A percentile compares a stretch with the other conserved stretches of the same genome.
Evolutionary conservation across 345 rosid species (phyloP).

Genomic region (Dovyalis caffra): DNA sequence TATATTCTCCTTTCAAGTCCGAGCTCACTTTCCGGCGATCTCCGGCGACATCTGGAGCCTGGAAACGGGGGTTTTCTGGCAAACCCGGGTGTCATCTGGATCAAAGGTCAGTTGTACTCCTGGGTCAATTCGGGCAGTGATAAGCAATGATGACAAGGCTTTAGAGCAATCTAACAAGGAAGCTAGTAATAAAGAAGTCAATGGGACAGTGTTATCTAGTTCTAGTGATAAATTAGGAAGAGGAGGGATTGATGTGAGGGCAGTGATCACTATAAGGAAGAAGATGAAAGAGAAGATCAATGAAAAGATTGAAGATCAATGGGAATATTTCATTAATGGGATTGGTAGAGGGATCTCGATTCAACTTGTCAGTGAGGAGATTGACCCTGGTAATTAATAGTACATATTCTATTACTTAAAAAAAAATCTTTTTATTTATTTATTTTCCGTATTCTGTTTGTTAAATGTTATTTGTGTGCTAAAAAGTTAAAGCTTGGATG

Average conservation of each 20-base stretch:
- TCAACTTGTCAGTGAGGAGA: conserved; percentile 77
- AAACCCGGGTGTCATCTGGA: conserved; percentile 13
- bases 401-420: not conserved
- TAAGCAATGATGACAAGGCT: conserved; percentile 60
- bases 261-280: conserved; percentile 70
- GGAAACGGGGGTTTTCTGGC: conserved; percentile 7
- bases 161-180: conserved; percentile 27
- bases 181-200: conserved; percentile 29
- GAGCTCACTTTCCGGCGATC: conserved; percentile 38
- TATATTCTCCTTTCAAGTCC: conserved; percentile 37
- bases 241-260: conserved; percentile 47
- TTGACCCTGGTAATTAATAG: conserved; percentile 65
- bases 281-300: conserved; percentile 70
- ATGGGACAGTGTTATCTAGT: conserved; percentile 14
- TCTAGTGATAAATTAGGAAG: conserved; percentile 7
- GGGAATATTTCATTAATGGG: conserved; percentile 67
- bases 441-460: not conserved
- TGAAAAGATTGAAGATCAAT: conserved; percentile 67
- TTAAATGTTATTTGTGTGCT: not conserved
- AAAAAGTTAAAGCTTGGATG: not conserved
- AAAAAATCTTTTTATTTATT: not conserved
- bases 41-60: conserved; percentile 19
- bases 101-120: conserved; percentile 1
- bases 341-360: conserved; percentile 77
- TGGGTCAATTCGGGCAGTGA: conserved; percentile 46